A percentile compares a stretch with the other conserved stretches of the same genome.
Evolutionary conservation across 163 green algal genomes (phyloP).

Genomic region (Scenedesmus sp.): DNA sequence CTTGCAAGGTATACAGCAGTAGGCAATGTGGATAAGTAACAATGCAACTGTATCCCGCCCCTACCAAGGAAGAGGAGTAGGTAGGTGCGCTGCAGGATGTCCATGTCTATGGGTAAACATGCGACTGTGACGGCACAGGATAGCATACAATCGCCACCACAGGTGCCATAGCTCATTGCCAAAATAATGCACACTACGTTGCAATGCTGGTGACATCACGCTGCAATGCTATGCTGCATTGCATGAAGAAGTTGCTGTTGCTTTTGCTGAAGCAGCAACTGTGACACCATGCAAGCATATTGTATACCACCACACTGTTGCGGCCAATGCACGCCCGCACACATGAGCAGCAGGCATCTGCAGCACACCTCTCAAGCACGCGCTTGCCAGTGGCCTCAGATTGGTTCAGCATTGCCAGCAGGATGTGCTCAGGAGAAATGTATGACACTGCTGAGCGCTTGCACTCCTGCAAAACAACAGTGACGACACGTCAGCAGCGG

Average conservation of each 20-base stretch:
- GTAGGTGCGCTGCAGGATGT: too few relatives aligned
- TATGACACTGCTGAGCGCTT: slow-evolving; percentile 83
- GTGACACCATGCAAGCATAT: background rate
- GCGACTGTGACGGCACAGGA: too few relatives aligned
- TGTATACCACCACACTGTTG: background rate
- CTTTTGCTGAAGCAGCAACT: background rate
- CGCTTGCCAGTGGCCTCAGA: slow-evolving; percentile 61
- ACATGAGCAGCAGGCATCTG: background rate
- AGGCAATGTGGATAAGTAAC: background rate
- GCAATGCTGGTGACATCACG: too few relatives aligned
- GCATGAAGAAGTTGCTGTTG: background rate
- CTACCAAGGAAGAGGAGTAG: too few relatives aligned
- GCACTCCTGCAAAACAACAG: slow-evolving; percentile 73
- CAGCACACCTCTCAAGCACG: slow-evolving; percentile 71
- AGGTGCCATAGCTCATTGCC: too few relatives aligned
- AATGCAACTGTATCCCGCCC: background rate
- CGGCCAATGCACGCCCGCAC: background rate
- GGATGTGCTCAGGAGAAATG: slow-evolving; percentile 91
- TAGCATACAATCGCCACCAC: too few relatives aligned
- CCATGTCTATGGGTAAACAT: too few relatives aligned
- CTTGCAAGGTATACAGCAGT: too few relatives aligned
- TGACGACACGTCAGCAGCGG: background rate
- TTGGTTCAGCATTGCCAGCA: slow-evolving; percentile 80
- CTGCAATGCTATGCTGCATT: background rate
- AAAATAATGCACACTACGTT: too few relatives aligned